Evolutionary conservation across 192 early-diverging fungal species (phyloP).

Genomic region (Coemansia sp.): DNA sequence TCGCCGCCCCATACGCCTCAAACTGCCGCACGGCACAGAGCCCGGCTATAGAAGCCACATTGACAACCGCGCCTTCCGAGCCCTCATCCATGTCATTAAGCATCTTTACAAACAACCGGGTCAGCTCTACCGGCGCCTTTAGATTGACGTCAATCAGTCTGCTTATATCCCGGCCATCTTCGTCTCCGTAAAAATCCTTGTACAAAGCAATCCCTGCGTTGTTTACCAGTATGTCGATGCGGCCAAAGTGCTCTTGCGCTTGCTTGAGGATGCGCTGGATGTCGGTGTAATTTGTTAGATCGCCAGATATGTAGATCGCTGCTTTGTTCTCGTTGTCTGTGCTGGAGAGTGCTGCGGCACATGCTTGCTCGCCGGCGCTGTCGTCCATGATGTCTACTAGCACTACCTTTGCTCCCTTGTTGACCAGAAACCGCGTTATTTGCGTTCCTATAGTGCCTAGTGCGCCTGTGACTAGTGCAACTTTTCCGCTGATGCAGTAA

Average conservation of each 20-base stretch:
- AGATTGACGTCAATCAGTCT: conserved; percentile 19
- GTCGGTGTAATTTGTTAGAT: conserved; percentile 12
- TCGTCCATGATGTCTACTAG: conserved; percentile 16
- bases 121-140: conserved; percentile 17
- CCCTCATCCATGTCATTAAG: neutral
- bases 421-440: conserved; percentile 6
- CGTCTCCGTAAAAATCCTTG: conserved; percentile 15
- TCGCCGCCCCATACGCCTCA: conserved; percentile 30
- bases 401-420: conserved; percentile 14
- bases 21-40: conserved; percentile 7
- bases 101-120: conserved; percentile 17
- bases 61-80: conserved; percentile 20
- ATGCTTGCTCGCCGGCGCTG: conserved; percentile 7
- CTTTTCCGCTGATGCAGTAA: conserved; percentile 14
- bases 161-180: conserved; percentile 6
- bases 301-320: conserved; percentile 12
- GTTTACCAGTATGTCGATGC: conserved; percentile 44
- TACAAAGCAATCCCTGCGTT: conserved; percentile 34
- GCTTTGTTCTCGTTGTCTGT: neutral
- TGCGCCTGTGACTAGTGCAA: conserved; percentile 29
- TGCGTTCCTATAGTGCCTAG: conserved; percentile 21
- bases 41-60: conserved; percentile 22
- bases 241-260: conserved; percentile 18
- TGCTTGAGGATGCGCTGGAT: conserved; percentile 20
- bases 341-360: neutral